phyloP scores from a whole-genome alignment of 208 protist genomes.

The Acanthamoeba triangularis region DNA sequence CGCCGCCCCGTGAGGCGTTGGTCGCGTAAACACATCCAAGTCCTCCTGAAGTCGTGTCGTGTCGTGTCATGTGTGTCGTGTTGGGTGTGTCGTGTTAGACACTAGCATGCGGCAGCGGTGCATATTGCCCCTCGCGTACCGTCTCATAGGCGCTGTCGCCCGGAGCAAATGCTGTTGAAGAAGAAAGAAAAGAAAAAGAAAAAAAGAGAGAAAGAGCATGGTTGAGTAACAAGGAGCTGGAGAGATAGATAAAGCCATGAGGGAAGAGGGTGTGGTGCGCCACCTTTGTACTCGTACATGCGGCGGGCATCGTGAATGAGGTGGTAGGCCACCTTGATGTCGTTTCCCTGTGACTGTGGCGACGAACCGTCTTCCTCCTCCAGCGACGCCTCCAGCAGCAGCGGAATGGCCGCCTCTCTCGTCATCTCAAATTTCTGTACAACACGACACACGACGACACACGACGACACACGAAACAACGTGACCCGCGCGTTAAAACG shows the following conservation, averaged over 20 bases:
- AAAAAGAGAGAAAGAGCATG: background rate
- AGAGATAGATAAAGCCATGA: too few relatives aligned
- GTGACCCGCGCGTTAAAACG: too few relatives aligned
- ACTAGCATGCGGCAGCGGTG: too few relatives aligned
- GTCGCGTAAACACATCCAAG: background rate
- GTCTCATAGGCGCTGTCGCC: slow-evolving; percentile 25
- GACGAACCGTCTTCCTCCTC: background rate
- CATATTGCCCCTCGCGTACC: background rate
- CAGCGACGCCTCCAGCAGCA: background rate
- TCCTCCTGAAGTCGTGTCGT: background rate
- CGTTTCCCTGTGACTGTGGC: background rate
- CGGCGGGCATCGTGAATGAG: slow-evolving; percentile 51
- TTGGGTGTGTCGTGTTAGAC: background rate
- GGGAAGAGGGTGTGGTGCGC: background rate
- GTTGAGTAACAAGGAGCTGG: background rate
- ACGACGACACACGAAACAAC: background rate
- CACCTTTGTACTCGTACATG: slow-evolving; percentile 57
- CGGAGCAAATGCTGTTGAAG: background rate
- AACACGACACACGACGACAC: background rate
- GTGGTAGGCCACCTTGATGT: slow-evolving; percentile 64
- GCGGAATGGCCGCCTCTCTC: slow-evolving; percentile 17
- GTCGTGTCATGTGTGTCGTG: too few relatives aligned
- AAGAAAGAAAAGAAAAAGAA: background rate
- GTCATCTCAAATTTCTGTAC: slow-evolving; percentile 50
- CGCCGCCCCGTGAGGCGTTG: background rate